phyloP scores from a whole-genome alignment of 2,329 filamentous ascomycete species.

The Penicillium aurantiogriseum region DNA sequence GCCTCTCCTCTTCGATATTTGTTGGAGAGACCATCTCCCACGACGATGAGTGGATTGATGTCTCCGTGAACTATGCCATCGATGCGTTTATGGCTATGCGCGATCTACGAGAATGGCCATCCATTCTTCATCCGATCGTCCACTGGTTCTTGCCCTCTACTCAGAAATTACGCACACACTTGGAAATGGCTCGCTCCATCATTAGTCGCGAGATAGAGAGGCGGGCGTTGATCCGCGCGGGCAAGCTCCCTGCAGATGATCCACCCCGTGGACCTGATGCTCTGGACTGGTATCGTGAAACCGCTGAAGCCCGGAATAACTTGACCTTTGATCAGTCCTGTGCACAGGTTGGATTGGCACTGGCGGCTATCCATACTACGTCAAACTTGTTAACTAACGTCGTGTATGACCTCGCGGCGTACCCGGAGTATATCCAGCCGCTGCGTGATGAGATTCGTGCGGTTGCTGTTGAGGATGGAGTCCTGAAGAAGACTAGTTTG shows the following conservation, averaged over 20 bases:
- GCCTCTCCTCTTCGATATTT: slow-evolving; percentile 49
- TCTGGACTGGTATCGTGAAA: slow-evolving; percentile 32
- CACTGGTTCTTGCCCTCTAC: slow-evolving; percentile 48
- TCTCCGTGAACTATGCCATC: slow-evolving; percentile 28
- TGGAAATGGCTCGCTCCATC: slow-evolving; percentile 40
- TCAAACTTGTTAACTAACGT: slow-evolving; percentile 45
- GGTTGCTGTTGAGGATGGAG: slow-evolving; percentile 44
- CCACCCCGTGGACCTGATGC: slow-evolving; percentile 23
- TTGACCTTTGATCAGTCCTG: slow-evolving; percentile 15
- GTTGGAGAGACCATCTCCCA: slow-evolving; percentile 23
- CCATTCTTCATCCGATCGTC: slow-evolving; percentile 42
- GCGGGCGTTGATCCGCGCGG: slow-evolving; percentile 21
- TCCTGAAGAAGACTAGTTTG: slow-evolving; percentile 33
- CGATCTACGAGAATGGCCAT: slow-evolving; percentile 46
- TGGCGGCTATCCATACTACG: slow-evolving; percentile 38
- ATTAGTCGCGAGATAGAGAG: slow-evolving; percentile 28
- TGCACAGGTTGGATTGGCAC: slow-evolving; percentile 28
- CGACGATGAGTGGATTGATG: slow-evolving; percentile 28
- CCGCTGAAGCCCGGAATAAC: slow-evolving; percentile 5
- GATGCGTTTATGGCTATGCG: slow-evolving; percentile 30
- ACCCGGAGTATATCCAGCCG: slow-evolving; percentile 52
- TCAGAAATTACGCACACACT: slow-evolving; percentile 38
- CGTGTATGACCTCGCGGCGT: slow-evolving; percentile 53
- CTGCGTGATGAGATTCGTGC: slow-evolving; percentile 53
- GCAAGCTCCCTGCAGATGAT: slow-evolving; percentile 19